These are phyloP conservation scores for Aspergillus campestris DNA, from an alignment of 495 filamentous ascomycete genomes.

Conservation along the genomic window DNA sequence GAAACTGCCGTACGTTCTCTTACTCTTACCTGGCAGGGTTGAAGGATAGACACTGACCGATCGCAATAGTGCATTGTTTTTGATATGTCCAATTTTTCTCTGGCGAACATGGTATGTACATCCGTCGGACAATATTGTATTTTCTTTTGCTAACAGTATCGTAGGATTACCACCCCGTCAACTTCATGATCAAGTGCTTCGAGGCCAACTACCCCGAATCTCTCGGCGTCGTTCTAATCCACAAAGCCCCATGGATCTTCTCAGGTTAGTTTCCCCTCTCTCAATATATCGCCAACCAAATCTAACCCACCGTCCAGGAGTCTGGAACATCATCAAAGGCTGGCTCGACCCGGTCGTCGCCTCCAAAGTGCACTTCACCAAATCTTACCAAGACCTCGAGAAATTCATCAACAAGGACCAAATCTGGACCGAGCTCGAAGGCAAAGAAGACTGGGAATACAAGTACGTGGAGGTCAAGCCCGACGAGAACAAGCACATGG, in stretches of 20 bases:
- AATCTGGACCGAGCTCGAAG: constrained; percentile 74
- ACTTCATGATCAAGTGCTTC: constrained; percentile 99
- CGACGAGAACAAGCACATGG: constrained; percentile 64
- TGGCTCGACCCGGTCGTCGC: constrained; percentile 98
- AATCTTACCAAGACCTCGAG: constrained; percentile 68
- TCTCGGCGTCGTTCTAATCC: constrained; percentile 85
- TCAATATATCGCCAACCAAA: not conserved
- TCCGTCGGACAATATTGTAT: not conserved
- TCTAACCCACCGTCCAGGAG: constrained; percentile 37
- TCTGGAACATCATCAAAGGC: constrained; percentile 85
- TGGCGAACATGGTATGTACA: constrained; percentile 81
- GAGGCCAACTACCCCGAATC: constrained; percentile 97
- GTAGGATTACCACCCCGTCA: constrained; percentile 90
- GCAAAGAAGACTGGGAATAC: constrained; percentile 73
- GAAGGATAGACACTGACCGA: not conserved
- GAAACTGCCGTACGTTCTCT: constrained; percentile 76
- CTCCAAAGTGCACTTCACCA: constrained; percentile 90
- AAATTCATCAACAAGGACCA: constrained; percentile 61
- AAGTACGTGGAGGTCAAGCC: constrained; percentile 61
- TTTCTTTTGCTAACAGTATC: constrained; percentile 6
- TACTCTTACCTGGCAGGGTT: not conserved
- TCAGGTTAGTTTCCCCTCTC: constrained; percentile 49
- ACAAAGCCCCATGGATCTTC: constrained; percentile 96
- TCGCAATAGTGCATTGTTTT: constrained; percentile 66
- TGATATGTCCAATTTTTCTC: constrained; percentile 86